Evolutionary conservation across 805 yeast species (phyloP).

Genomic region (Saturnispora sekii): DNA sequence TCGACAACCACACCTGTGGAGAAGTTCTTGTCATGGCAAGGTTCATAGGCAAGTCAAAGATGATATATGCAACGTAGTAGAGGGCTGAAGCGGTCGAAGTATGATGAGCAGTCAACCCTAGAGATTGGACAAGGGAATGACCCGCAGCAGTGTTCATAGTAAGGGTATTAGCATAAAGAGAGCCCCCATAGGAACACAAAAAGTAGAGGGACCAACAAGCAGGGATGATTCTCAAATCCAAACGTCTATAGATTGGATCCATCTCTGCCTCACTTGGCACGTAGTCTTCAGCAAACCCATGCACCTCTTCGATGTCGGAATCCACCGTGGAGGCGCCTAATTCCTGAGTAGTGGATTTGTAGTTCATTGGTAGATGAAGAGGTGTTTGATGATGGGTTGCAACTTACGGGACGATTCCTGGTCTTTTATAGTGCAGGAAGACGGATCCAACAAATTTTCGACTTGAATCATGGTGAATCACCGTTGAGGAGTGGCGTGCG

Average conservation of each 20-base stretch:
- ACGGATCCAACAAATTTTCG: background rate
- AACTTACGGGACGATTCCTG: no score
- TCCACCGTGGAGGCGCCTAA: background rate
- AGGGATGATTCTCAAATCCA: conserved; percentile 68
- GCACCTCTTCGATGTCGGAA: background rate
- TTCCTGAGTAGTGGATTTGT: background rate
- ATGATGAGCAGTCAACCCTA: conserved; percentile 45
- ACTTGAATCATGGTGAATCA: background rate
- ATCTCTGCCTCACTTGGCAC: conserved; percentile 28
- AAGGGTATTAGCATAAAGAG: conserved; percentile 67
- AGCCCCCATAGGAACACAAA: conserved; percentile 67
- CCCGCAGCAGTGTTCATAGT: conserved; percentile 62
- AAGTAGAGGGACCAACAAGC: conserved; percentile 76
- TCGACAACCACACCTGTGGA: conserved; percentile 77
- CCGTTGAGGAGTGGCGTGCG: background rate
- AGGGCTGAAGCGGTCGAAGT: conserved; percentile 70
- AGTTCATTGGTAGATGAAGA: background rate
- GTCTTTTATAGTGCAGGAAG: no score
- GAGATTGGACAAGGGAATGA: conserved; percentile 49
- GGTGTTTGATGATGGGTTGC: no score
- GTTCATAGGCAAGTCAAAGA: conserved; percentile 86
- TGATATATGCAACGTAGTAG: conserved; percentile 72
- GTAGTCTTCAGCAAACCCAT: conserved; percentile 11
- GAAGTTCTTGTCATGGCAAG: conserved; percentile 72
- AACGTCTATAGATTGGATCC: conserved; percentile 47